Percentiles rank a stretch among this genome's conserved stretches.
These are phyloP conservation scores for Pachysandra terminalis DNA, from an alignment of 164 flowering plant species.

Conservation along the genomic window DNA sequence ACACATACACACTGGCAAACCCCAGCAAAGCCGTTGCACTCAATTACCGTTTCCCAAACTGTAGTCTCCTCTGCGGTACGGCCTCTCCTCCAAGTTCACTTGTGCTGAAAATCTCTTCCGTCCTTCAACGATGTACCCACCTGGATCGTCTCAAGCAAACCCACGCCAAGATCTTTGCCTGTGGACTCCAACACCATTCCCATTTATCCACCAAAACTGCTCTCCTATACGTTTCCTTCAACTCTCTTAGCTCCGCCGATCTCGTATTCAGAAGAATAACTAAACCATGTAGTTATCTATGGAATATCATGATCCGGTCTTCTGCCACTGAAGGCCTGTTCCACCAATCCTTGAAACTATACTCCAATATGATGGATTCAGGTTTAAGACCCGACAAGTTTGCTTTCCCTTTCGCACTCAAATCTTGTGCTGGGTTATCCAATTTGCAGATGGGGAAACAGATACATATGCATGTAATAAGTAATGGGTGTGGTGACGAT, in stretches of 20 bases:
- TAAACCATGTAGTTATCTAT: conserved; percentile 25
- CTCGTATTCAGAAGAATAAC: conserved; percentile 13
- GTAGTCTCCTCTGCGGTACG: conserved; percentile 4
- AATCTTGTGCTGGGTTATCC: conserved; percentile 33
- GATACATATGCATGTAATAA: conserved; percentile 21
- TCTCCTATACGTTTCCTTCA: conserved; percentile 18
- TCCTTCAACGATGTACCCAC: conserved; percentile 16
- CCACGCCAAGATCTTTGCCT: conserved; percentile 19
- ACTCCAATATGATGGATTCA: conserved; percentile 19
- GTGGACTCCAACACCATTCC: conserved; percentile 22
- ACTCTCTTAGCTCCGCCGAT: conserved; percentile 10
- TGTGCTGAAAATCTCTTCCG: conserved; percentile 4
- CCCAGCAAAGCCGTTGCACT: neutral
- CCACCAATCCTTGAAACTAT: conserved; percentile 17
- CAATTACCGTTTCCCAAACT: conserved; percentile 5
- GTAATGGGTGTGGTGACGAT: conserved; percentile 21
- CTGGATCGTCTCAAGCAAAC: conserved; percentile 20
- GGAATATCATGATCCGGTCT: conserved; percentile 28
- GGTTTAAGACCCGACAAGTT: conserved; percentile 29
- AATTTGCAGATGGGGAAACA: conserved; percentile 19
- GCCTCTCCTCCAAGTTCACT: neutral
- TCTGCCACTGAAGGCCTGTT: conserved; percentile 18
- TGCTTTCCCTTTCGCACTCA: conserved; percentile 36
- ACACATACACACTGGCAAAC: neutral
- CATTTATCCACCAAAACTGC: conserved; percentile 17